Evolutionary conservation across 148 eudicot species (phyloP).

Genomic region (Vaccinium corymbosum): DNA sequence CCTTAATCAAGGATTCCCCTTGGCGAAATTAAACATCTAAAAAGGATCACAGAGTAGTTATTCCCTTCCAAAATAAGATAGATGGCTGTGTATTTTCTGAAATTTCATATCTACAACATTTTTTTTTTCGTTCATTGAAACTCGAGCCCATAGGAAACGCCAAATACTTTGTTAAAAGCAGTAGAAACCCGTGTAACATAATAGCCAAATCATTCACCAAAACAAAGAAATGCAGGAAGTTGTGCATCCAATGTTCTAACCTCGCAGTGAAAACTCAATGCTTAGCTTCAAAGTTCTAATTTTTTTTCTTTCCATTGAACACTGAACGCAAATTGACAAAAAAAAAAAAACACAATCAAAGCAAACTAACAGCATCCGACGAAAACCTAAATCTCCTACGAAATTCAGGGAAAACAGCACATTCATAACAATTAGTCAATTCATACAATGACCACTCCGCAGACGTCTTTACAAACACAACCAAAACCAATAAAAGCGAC

Average conservation of each 20-base stretch:
- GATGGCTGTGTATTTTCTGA: background rate
- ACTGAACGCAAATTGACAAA: background rate
- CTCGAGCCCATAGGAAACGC: background rate
- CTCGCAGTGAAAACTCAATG: background rate
- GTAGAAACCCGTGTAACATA: background rate
- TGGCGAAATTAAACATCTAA: background rate
- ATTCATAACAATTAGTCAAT: background rate
- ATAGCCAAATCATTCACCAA: background rate
- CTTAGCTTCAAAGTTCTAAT: background rate
- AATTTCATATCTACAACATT: background rate
- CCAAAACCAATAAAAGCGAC: too few species aligned
- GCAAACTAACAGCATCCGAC: background rate
- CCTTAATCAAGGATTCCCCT: background rate
- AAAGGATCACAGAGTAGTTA: background rate
- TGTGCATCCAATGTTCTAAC: background rate
- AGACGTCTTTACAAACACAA: too few species aligned
- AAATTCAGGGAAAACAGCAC: background rate
- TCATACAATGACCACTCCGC: background rate
- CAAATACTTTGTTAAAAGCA: background rate
- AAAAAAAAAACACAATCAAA: background rate
- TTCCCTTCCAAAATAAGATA: background rate
- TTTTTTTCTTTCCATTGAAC: background rate
- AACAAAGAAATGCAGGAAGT: background rate
- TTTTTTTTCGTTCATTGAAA: background rate
- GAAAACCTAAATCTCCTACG: background rate